Conservation (phyloP, 169 alveolate genomes). For the Perkinsus marinus region DNA sequence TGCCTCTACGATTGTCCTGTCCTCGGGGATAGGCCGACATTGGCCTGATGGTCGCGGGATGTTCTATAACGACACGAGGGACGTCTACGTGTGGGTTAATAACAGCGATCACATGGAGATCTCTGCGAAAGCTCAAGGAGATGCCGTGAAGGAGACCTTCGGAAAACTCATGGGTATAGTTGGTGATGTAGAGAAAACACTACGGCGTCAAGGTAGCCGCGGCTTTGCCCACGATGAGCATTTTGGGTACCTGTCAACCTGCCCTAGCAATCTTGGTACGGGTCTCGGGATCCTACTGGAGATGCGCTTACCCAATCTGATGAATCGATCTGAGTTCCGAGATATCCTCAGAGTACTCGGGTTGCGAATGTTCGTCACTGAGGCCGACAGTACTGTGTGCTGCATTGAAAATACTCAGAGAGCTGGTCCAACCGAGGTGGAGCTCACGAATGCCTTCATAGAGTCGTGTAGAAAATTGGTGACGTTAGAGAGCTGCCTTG, state of each 20-base stretch:
- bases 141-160: slow-evolving; percentile 19
- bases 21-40: slow-evolving; percentile 16
- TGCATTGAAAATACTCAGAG: too few species aligned
- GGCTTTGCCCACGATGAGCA: slow-evolving; percentile 8
- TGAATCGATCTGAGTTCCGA: background rate
- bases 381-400: too few species aligned
- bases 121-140: slow-evolving; percentile 29
- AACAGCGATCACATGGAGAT: slow-evolving; percentile 35
- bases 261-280: slow-evolving; percentile 39
- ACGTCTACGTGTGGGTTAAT: slow-evolving; percentile 35
- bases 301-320: slow-evolving; percentile 7
- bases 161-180: slow-evolving; percentile 16
- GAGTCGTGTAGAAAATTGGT: too few species aligned
- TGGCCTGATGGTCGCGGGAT: slow-evolving; percentile 46
- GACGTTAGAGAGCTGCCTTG: too few species aligned
- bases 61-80: slow-evolving; percentile 23
- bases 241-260: slow-evolving; percentile 20
- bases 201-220: background rate
- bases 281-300: slow-evolving; percentile 12
- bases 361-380: background rate
- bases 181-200: slow-evolving; percentile 6
- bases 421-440: too few species aligned
- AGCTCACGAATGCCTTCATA: too few species aligned
- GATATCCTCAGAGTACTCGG: slow-evolving; percentile 3
- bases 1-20: slow-evolving; percentile 4